Conservation (phyloP, 768 basidiomycete species). For the Suillus occidentalis region DNA sequence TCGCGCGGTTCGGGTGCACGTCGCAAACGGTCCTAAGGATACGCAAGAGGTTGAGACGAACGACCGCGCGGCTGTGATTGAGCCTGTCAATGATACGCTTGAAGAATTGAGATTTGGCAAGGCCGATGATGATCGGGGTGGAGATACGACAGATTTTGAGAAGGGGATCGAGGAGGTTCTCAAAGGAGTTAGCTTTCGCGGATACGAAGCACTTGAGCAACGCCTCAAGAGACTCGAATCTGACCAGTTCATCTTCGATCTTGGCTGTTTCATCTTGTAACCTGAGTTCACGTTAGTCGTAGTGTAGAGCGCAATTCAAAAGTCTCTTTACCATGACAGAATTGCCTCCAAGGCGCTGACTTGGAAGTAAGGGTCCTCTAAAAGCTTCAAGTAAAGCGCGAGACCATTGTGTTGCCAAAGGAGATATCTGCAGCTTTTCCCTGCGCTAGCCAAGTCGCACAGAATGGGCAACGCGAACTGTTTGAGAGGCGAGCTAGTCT, state of each 20-base stretch:
- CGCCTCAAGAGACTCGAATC: slow-evolving; percentile 60
- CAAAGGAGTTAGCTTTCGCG: slow-evolving; percentile 87
- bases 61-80: slow-evolving; percentile 72
- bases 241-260: slow-evolving; percentile 86
- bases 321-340: slow-evolving; percentile 69
- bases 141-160: slow-evolving; percentile 90
- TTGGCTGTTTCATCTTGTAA: slow-evolving; percentile 93
- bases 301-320: neutral
- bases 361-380: slow-evolving; percentile 89
- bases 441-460: slow-evolving; percentile 93
- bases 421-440: slow-evolving; percentile 86
- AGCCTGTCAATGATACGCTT: slow-evolving; percentile 84
- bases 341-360: slow-evolving; percentile 90
- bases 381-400: slow-evolving; percentile 69
- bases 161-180: slow-evolving; percentile 89
- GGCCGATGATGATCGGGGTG: slow-evolving; percentile 64
- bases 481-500: slow-evolving; percentile 87
- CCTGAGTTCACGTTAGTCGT: slow-evolving; percentile 45
- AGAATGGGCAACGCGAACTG: slow-evolving; percentile 97
- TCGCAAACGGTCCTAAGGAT: slow-evolving; percentile 87
- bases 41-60: slow-evolving; percentile 86
- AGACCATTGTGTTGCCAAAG: slow-evolving; percentile 96
- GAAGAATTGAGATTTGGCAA: slow-evolving; percentile 84
- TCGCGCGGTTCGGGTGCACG: slow-evolving; percentile 80
- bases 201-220: slow-evolving; percentile 79